Evolutionary conservation across 331 rosid genomes (phyloP).

Genomic region (Quercus lobata): DNA sequence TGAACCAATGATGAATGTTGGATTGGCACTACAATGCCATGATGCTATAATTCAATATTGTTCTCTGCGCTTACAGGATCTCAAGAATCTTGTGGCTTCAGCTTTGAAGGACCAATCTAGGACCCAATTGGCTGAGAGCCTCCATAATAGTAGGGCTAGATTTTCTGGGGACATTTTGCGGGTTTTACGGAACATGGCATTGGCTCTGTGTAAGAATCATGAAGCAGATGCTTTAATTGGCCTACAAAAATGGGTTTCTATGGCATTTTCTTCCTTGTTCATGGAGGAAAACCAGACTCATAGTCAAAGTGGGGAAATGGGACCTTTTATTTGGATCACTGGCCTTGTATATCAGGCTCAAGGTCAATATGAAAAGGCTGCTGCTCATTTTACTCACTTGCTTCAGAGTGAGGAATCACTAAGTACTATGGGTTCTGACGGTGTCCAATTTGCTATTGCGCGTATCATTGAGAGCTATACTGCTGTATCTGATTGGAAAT

Average conservation of each 20-base stretch:
- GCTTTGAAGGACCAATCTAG: slow-evolving; percentile 74
- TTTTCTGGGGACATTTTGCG: slow-evolving; percentile 61
- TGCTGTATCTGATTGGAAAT: slow-evolving; percentile 91
- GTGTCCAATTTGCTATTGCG: slow-evolving; percentile 85
- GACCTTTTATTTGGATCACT: slow-evolving; percentile 75
- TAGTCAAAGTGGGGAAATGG: slow-evolving; percentile 31
- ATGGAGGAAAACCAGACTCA: slow-evolving; percentile 67
- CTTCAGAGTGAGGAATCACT: slow-evolving; percentile 78
- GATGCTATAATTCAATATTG: slow-evolving; percentile 89
- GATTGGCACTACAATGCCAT: slow-evolving; percentile 84
- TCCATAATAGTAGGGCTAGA: slow-evolving; percentile 51
- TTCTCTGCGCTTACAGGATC: slow-evolving; percentile 82
- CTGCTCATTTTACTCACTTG: slow-evolving; percentile 82
- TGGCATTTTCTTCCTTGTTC: slow-evolving; percentile 58
- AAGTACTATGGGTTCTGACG: slow-evolving; percentile 81
- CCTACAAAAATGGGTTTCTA: slow-evolving; percentile 73
- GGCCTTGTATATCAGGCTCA: slow-evolving; percentile 90
- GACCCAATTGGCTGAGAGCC: slow-evolving; percentile 57
- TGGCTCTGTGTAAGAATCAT: slow-evolving; percentile 74
- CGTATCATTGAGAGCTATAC: slow-evolving; percentile 84
- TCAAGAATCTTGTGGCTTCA: slow-evolving; percentile 57
- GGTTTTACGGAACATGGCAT: slow-evolving; percentile 73
- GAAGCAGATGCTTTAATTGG: slow-evolving; percentile 88
- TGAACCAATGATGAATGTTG: slow-evolving; percentile 99
- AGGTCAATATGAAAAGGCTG: slow-evolving; percentile 88